Conservation (phyloP, 768 basidiomycete genomes). For the Russula sp. region DNA sequence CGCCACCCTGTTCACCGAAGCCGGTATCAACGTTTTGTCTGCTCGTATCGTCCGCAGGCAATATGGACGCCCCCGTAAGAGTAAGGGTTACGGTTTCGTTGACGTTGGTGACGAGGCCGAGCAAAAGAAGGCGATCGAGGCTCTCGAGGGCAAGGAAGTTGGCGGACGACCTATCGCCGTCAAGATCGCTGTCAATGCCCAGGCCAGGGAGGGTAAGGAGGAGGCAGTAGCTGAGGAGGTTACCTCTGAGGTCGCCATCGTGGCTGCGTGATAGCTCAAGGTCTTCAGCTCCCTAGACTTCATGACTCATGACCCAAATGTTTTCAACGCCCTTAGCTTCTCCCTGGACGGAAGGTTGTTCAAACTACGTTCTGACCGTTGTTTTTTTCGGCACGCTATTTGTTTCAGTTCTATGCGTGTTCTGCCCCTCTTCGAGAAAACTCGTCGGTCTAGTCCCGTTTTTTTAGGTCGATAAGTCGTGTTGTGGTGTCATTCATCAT, state of each 20-base stretch:
- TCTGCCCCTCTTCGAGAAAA: constrained; percentile 11
- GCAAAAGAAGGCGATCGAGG: constrained; percentile 86
- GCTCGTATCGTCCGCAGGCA: constrained; percentile 86
- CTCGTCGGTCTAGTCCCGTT: constrained; percentile 14
- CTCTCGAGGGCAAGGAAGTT: constrained; percentile 82
- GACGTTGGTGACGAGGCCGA: constrained; percentile 85
- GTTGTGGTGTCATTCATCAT: constrained; percentile 12
- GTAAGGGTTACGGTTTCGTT: constrained; percentile 98
- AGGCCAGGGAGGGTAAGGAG: constrained; percentile 37
- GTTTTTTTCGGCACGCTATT: constrained; percentile 18
- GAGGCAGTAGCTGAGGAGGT: constrained; percentile 19
- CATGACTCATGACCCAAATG: constrained; percentile 18
- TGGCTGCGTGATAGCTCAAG: constrained; percentile 17
- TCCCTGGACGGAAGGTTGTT: constrained; percentile 18
- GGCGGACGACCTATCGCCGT: constrained; percentile 82
- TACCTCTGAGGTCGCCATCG: constrained; percentile 18
- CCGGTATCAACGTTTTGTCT: constrained; percentile 71
- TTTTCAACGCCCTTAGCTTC: constrained; percentile 16
- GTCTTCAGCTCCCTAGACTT: neutral
- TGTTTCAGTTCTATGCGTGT: constrained; percentile 18
- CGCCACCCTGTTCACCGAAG: constrained; percentile 75
- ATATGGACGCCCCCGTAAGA: constrained; percentile 77
- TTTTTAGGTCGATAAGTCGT: constrained; percentile 9
- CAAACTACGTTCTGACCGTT: constrained; percentile 18
- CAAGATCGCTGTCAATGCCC: constrained; percentile 90